Conservation (phyloP, 305 asterid species). For the Ruellia speciosa region DNA sequence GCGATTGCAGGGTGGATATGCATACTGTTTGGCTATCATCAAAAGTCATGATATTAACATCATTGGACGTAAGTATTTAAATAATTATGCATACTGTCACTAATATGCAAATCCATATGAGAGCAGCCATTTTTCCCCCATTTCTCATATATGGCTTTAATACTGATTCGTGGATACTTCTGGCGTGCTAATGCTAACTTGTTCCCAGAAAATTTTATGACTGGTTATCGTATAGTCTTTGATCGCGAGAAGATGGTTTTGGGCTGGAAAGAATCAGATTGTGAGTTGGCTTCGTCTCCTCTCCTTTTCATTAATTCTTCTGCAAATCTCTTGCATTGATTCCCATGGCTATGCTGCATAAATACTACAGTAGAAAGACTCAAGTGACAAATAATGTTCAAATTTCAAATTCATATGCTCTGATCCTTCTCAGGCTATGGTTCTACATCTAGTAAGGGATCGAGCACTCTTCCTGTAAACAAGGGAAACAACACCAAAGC, state of each 20-base stretch:
- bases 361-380: no score
- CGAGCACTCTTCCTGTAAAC: slow-evolving; percentile 45
- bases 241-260: slow-evolving; percentile 80
- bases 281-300: slow-evolving; percentile 39
- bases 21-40: slow-evolving; percentile 68
- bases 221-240: slow-evolving; percentile 68
- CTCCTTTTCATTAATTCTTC: slow-evolving; percentile 1
- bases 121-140: no score
- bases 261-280: slow-evolving; percentile 80
- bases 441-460: slow-evolving; percentile 24
- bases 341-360: background rate
- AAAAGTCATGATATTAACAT: slow-evolving; percentile 66
- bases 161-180: background rate
- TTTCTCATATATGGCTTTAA: no score
- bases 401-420: background rate
- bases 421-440: slow-evolving; percentile 44
- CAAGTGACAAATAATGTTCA: no score
- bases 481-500: slow-evolving; percentile 36
- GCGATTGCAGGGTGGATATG: slow-evolving; percentile 44
- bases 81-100: no score
- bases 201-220: slow-evolving; percentile 75
- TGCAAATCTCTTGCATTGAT: background rate
- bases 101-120: no score
- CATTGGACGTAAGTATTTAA: slow-evolving; percentile 81
- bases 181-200: background rate